phyloP scores from a whole-genome alignment of 2,329 filamentous ascomycete genomes.

The Stagonosporopsis rhizophila region DNA sequence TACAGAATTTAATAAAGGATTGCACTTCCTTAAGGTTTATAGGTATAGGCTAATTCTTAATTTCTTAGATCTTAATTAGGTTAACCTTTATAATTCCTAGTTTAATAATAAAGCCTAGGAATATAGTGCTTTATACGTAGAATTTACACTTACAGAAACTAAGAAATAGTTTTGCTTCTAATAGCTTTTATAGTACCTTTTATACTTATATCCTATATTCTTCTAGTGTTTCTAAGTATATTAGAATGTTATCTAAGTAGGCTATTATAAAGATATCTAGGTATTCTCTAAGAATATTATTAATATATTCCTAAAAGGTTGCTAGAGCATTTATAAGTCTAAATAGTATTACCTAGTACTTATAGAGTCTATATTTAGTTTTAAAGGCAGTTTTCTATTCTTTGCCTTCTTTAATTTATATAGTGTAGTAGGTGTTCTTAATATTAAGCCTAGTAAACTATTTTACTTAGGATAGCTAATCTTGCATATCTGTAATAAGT shows the following conservation, averaged over 20 bases:
- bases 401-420: background rate
- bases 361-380: background rate
- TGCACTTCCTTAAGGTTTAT: background rate
- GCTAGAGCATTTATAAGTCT: background rate
- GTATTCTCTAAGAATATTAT: background rate
- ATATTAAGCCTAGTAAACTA: background rate
- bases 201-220: background rate
- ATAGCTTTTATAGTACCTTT: background rate
- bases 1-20: constrained; percentile 3
- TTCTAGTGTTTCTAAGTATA: background rate
- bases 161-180: background rate
- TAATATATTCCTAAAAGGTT: background rate
- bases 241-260: background rate
- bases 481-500: background rate
- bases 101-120: background rate
- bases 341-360: background rate
- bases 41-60: background rate
- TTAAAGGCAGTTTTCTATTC: background rate
- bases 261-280: background rate
- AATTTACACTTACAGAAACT: constrained; percentile 3
- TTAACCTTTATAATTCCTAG: background rate
- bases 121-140: background rate
- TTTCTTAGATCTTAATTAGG: background rate
- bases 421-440: background rate
- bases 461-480: background rate